Evolutionary conservation across 176 grass and related monocot species (phyloP).

Genomic region (Carex pumila): DNA sequence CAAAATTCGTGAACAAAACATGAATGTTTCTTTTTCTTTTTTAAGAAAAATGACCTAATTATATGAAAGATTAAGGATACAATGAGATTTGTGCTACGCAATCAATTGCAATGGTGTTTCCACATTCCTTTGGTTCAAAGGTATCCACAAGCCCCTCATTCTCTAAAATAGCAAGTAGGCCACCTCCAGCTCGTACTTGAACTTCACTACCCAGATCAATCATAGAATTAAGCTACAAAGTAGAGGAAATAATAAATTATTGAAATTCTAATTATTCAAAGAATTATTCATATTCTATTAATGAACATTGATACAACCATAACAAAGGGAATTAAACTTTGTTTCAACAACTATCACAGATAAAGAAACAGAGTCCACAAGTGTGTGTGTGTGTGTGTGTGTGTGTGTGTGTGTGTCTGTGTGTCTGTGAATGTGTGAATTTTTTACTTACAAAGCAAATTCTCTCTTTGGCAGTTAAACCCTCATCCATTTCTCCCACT

Average conservation of each 20-base stretch:
- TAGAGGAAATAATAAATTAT: slow-evolving; percentile 16
- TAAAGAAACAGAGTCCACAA: not conserved
- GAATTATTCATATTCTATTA: slow-evolving; percentile 9
- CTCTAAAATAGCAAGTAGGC: slow-evolving; percentile 94
- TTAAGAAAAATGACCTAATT: slow-evolving; percentile 1
- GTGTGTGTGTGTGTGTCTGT: not conserved
- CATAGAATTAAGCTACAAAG: slow-evolving; percentile 95
- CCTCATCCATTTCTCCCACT: slow-evolving; percentile 54
- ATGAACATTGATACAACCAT: not conserved
- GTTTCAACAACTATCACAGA: not conserved
- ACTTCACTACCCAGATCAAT: slow-evolving; percentile 97
- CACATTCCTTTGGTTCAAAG: slow-evolving; percentile 73
- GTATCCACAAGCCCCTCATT: slow-evolving; percentile 86
- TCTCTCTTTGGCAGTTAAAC: slow-evolving; percentile 43
- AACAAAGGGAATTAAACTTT: not conserved
- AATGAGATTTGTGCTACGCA: slow-evolving; percentile 85
- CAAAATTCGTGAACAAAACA: not conserved
- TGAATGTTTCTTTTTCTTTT: not conserved
- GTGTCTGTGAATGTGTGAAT: not conserved
- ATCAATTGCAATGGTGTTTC: slow-evolving; percentile 78
- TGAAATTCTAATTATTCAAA: not conserved
- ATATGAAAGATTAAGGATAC: slow-evolving; percentile 49
- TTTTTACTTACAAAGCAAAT: slow-evolving; percentile 42
- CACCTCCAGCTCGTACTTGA: slow-evolving; percentile 92
- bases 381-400: not conserved